Base-by-base conservation (phyloP, 139 green algal genomes). In the Zygnema circumcarinatum region DNA sequence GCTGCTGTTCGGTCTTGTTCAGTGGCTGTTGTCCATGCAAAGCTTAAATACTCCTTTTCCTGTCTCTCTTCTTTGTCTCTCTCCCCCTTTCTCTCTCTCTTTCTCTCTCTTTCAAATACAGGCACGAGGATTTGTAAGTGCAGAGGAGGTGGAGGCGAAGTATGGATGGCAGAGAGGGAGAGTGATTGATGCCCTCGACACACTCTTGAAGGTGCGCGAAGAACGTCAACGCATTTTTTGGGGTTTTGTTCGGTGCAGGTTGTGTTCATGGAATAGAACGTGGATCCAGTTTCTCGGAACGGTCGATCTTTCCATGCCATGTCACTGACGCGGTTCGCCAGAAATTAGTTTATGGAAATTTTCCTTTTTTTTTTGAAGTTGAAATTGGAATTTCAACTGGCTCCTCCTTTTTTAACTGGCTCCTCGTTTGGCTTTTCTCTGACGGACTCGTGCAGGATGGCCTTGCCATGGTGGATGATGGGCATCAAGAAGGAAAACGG, bases 381-480 rank as follows among this genome's bases (percentile, higher is more conserved):
- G 33, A 20, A 29, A 20, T 82, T 16, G 25, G 29, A 72, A 72
- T 29, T 29, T 72, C 54, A 72, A 72, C 25, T 29, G 25, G 25
- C 25, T 33, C 29, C 29, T 29, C 54, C 54, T 72, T 29, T 72
- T 29, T 72, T 72, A 33, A 29, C 54, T 29, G 29, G 25, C 54
- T 41, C 22, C 20, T 69, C 67, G 2, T 82, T 11, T 79, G 20
- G 20, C 33, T 79, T 11, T 20, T 32, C 54, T 25, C 54, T 72
- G 25, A 29, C 54, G 54, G 25, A 72, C 54, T 29, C 54, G 25
- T 85, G 11, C 85, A 90, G 79, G 85, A 90, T 33, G 76, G 85
- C 11, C 52, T 90, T 25, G 85, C 85, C 1, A 88, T 90, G 85
- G 32, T 90, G 29, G 85, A 90, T 0, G 85, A 90, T 53, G 85